A percentile compares a stretch with the other conserved stretches of the same genome.
phyloP scores from a whole-genome alignment of 208 protist species.

The Novymonas esmeraldas region DNA sequence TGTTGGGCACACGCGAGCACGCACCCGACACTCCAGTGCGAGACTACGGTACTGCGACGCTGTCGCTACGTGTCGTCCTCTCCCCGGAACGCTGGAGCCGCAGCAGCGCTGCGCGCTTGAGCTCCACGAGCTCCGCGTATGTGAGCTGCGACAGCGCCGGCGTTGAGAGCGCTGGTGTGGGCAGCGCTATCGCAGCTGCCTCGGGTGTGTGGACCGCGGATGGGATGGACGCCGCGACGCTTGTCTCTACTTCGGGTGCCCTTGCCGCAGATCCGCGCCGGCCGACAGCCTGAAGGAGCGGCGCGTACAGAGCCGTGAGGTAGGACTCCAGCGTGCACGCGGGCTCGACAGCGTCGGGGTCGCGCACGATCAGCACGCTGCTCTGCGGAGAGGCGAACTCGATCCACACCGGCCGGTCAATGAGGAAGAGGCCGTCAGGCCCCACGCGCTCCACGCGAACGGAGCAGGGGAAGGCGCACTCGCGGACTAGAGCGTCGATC shows the following conservation, averaged over 20 bases:
- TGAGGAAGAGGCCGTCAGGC: constrained; percentile 1
- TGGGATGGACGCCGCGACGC: too few species aligned
- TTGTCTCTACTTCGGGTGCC: too few species aligned
- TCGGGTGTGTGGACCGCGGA: too few species aligned
- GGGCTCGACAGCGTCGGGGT: constrained; percentile 16
- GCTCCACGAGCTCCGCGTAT: constrained; percentile 11
- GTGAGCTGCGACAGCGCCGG: constrained; percentile 11
- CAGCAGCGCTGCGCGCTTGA: constrained; percentile 14
- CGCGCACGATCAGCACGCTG: constrained; percentile 21
- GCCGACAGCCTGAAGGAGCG: constrained; percentile 16
- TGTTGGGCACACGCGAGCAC: too few species aligned
- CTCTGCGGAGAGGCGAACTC: constrained; percentile 22
- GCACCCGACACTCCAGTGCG: too few species aligned
- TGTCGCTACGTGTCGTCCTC: neutral
- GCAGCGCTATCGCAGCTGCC: too few species aligned
- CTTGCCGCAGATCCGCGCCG: constrained; percentile 8
- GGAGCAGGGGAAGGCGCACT: constrained; percentile 11
- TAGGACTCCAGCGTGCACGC: constrained; percentile 22
- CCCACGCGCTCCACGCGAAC: constrained; percentile 17
- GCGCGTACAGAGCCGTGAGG: constrained; percentile 17
- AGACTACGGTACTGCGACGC: too few species aligned
- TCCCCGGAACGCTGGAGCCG: neutral
- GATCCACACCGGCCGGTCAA: constrained; percentile 24
- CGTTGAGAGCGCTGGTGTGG: too few species aligned
- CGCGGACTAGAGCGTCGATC: constrained; percentile 9